These are phyloP conservation scores for Ammopiptanthus mongolicus DNA, from an alignment of 306 rosid species.

Conservation along the genomic window DNA sequence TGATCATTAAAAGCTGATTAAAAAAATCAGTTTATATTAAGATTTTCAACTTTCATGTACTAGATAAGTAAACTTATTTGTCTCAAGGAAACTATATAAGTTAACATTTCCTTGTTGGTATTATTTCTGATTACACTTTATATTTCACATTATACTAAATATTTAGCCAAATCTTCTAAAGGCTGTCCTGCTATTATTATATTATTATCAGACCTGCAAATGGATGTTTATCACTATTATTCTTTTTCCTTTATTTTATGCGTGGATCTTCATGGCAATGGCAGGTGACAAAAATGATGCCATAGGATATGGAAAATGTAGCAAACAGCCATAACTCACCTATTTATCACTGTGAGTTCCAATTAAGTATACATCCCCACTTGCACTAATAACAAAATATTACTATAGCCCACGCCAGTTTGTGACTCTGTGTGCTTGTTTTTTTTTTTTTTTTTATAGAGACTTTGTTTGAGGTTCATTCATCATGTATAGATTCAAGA, in stretches of 20 bases:
- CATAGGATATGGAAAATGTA: not conserved
- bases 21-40: conserved; percentile 7
- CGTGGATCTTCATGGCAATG: not conserved
- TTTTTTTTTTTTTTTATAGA: no score
- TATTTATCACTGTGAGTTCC: not conserved
- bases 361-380: not conserved
- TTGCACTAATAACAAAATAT: not conserved
- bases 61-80: not conserved
- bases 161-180: not conserved
- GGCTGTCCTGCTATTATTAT: no score
- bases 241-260: not conserved
- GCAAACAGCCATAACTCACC: not conserved
- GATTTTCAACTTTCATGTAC: not conserved
- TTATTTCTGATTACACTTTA: not conserved
- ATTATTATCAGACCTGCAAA: not conserved
- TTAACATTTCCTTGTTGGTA: not conserved
- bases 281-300: not conserved
- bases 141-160: not conserved
- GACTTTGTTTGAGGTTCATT: not conserved
- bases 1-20: not conserved
- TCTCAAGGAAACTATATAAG: not conserved
- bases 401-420: not conserved
- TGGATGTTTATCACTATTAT: not conserved
- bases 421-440: not conserved
- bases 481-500: not conserved